Evolutionary conservation across 2,329 filamentous ascomycete genomes (phyloP).

Genomic region (Aspergillus sp.): DNA sequence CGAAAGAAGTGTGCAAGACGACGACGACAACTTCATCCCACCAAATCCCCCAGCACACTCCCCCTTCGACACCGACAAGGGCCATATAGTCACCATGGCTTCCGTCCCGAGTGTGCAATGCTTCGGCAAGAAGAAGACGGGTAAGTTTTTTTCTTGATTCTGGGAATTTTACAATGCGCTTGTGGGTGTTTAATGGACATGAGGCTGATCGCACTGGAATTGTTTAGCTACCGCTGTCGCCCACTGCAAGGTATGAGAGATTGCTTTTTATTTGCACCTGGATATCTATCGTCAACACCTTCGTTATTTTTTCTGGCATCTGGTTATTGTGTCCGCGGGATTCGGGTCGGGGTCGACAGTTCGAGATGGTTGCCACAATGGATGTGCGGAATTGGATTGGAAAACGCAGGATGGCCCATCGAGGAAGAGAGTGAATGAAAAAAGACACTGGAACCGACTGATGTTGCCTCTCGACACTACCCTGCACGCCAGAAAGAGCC

Average conservation of each 20-base stretch:
- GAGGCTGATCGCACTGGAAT: slow-evolving; percentile 20
- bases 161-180: background rate
- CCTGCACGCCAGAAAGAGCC: slow-evolving; percentile 2
- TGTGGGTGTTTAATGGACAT: background rate
- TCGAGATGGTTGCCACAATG: background rate
- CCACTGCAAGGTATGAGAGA: slow-evolving; percentile 76
- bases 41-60: slow-evolving; percentile 30
- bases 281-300: slow-evolving; percentile 9
- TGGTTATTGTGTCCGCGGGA: background rate
- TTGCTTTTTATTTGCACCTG: background rate
- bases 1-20: slow-evolving; percentile 30
- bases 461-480: background rate
- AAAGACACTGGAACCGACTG: background rate
- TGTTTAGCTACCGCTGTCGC: slow-evolving; percentile 76
- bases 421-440: slow-evolving; percentile 11
- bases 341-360: background rate
- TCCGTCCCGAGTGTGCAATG: slow-evolving; percentile 83
- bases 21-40: slow-evolving; percentile 33
- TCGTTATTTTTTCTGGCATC: background rate
- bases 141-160: slow-evolving; percentile 33
- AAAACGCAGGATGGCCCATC: background rate
- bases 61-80: slow-evolving; percentile 41
- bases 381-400: background rate
- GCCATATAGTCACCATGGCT: slow-evolving; percentile 64
- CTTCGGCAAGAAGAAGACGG: slow-evolving; percentile 98